Evolutionary conservation across 1,139 yeast species (phyloP), one percentile per base, ranked within the genome.

Genomic region (Arxiozyma heterogenica): DNA sequence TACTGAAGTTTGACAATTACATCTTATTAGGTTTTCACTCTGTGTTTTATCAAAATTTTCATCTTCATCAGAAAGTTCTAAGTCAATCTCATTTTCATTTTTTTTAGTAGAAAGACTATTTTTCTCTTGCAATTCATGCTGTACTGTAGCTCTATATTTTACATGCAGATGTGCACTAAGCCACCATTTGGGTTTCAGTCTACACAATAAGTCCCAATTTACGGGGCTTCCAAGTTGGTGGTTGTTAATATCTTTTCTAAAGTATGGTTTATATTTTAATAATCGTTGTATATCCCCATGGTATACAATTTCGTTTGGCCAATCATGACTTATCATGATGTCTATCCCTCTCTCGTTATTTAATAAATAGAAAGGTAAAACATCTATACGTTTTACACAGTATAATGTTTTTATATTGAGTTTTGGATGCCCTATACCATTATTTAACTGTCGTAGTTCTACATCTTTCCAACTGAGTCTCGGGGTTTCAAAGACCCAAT

Each of bases 121-220:
- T 20, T 30, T 41, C 47, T 21, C 23, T 39, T 49, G 41, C 50
- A 52, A 23, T 59, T 54, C 51, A 60, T 77, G 83, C 1, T 64
- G 57, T 3, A 78, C 73, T 0, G 54, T 54, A 0, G 97, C 97
- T 17, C 73, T 75, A 64, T 81, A 93, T 53, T 74, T 73, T 1
- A 85, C 91, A 70, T 93, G 99, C 56, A 93, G 70, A 73, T 93
- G 99, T 3, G 95, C 95, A 59, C 95, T 81, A 58, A 87, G 80
- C 98, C 98, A 93, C 67, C 79, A 75, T 23, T 69, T 60, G 0
- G 98, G 98, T 62, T 72, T 74, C 55, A 90, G 61, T 17, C 66
- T 62, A 45, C 74, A 65, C 56, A 93, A 67, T 39, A 91, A 67
- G 23, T 73, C 71, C 73, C 78, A 75, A 47, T 82, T 81, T n/a